A percentile compares a stretch with the other conserved stretches of the same genome.
Conservation (phyloP, 768 basidiomycete genomes). For the Boletus reticulatus region DNA sequence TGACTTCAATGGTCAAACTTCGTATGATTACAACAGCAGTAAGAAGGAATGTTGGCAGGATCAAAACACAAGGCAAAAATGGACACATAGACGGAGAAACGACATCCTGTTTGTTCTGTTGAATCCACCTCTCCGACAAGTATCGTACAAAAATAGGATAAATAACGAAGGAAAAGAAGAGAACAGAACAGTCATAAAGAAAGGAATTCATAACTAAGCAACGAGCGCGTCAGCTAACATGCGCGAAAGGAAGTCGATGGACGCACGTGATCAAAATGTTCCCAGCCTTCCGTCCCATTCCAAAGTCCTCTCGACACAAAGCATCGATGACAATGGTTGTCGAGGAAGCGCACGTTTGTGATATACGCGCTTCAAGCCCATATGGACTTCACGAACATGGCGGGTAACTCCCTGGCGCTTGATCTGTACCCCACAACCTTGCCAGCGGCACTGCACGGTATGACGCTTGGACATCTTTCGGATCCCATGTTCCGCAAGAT, state of each 20-base stretch:
- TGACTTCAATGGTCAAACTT: no score
- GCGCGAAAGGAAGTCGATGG: background rate
- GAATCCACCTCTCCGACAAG: background rate
- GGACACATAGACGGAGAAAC: background rate
- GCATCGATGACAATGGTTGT: background rate
- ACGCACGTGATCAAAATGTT: background rate
- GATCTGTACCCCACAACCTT: background rate
- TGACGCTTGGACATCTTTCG: background rate
- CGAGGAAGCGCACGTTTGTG: background rate
- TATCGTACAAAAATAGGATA: conserved; percentile 5
- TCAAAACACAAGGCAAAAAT: background rate
- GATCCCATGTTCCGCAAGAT: conserved; percentile 16
- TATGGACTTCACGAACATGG: conserved; percentile 16
- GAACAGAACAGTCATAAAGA: background rate
- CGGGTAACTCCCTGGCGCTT: conserved; percentile 7
- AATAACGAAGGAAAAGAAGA: background rate
- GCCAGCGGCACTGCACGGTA: conserved; percentile 7
- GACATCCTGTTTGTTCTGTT: background rate
- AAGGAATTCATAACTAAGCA: background rate
- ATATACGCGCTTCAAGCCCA: conserved; percentile 10
- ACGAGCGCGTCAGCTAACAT: background rate
- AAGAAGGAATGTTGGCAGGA: no score
- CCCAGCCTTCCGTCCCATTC: background rate
- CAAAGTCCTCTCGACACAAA: background rate
- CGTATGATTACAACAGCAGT: no score